Evolutionary conservation across 208 protist species (phyloP).

Genomic region (Acanthamoeba triangularis): DNA sequence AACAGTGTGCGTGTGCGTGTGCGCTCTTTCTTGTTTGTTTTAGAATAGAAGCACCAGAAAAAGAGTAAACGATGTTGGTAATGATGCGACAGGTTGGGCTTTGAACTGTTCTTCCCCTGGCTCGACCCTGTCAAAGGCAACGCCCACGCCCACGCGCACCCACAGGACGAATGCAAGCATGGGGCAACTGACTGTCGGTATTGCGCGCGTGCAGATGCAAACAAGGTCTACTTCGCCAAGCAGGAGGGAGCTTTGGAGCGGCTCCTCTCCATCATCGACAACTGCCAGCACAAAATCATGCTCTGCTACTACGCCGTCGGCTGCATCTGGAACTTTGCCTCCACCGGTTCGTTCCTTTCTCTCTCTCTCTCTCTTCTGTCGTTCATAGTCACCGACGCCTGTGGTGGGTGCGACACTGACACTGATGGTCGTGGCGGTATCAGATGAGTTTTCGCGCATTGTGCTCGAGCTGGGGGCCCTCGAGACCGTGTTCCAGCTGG

Average conservation of each 20-base stretch:
- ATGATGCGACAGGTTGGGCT: background rate
- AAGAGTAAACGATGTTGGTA: no score
- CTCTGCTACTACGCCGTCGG: background rate
- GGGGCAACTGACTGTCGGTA: no score
- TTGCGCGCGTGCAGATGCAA: background rate
- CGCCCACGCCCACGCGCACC: no score
- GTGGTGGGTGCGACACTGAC: no score
- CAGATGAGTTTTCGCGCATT: background rate
- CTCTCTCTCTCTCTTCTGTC: no score
- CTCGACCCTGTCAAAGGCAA: background rate
- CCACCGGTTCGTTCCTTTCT: background rate
- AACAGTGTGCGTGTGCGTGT: no score
- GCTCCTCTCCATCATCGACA: background rate
- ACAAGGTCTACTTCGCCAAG: conserved; percentile 18
- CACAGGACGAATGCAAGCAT: no score
- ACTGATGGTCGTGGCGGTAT: background rate
- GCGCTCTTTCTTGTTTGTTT: no score
- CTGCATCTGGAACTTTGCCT: conserved; percentile 20
- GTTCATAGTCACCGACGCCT: no score
- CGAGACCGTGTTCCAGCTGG: background rate
- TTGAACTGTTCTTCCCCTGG: background rate
- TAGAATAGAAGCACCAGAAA: no score
- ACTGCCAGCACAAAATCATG: background rate
- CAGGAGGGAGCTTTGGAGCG: background rate
- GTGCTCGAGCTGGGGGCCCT: background rate